Evolutionary conservation across 2,329 filamentous ascomycete species (phyloP).

Genomic region (Kalaharituber pfeilii): DNA sequence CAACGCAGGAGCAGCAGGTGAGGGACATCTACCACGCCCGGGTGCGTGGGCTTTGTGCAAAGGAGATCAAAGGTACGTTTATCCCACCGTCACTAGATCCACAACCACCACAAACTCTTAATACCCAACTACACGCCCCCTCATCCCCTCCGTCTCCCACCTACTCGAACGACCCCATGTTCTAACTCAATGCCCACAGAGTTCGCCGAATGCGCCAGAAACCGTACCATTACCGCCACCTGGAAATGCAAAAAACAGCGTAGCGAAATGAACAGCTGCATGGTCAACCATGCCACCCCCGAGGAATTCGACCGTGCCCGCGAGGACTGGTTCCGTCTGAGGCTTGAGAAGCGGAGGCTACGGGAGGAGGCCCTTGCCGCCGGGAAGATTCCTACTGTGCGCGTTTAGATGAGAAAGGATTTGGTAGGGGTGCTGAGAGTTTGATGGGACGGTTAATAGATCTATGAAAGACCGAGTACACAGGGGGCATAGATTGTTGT

Average conservation of each 20-base stretch:
- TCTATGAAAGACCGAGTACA: too few species aligned
- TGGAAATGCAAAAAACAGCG: conserved; percentile 70
- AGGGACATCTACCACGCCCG: conserved; percentile 64
- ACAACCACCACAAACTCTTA: too few species aligned
- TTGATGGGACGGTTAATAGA: too few species aligned
- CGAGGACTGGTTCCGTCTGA: conserved; percentile 77
- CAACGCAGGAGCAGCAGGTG: conserved; percentile 65
- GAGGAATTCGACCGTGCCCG: conserved; percentile 73
- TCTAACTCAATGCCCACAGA: conserved; percentile 34
- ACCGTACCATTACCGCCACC: conserved; percentile 70
- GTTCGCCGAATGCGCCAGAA: conserved; percentile 77
- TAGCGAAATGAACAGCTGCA: conserved; percentile 81
- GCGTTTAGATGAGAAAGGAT: too few species aligned
- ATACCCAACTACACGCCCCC: conserved; percentile 1
- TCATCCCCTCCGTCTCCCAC: background rate
- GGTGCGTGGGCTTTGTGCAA: conserved; percentile 56
- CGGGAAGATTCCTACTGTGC: conserved; percentile 5
- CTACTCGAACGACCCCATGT: conserved; percentile 2
- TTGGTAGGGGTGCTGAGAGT: too few species aligned
- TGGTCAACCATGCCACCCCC: conserved; percentile 70
- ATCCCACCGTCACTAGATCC: too few species aligned
- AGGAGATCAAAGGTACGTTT: conserved; percentile 53
- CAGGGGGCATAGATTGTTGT: too few species aligned
- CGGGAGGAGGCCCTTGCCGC: conserved; percentile 15
- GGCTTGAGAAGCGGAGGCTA: conserved; percentile 48